Base-by-base conservation (phyloP, 1,139 yeast genomes). In the Trichomonascaceae sp. region DNA sequence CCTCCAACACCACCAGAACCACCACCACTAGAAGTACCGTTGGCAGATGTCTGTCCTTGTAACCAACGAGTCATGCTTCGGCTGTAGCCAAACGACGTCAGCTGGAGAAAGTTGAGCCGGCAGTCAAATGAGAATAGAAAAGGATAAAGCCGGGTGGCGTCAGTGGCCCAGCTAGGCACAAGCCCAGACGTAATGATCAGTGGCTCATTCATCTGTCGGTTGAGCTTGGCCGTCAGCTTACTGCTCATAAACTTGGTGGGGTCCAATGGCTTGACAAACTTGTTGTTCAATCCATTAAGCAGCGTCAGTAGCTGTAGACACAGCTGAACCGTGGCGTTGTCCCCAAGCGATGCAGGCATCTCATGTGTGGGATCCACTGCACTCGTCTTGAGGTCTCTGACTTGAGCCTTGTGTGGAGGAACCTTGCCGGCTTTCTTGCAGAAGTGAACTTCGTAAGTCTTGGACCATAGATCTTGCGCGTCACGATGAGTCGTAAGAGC, bases 61-160 rank as follows among this genome's bases (percentile, higher is more conserved):
- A n/a, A n/a, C 94, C 94, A 84, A 34, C 75, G 68, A 41, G 77
- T 78, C 42, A 89, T 79, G 32, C 82, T 62, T 39, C 97, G 67
- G 1, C 93, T 82, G 53, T 81, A 79, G 0, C 97, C 97, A 62
- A 82, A 87, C 0, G 97, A 85, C 0, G 95, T 82, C 4, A 89
- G 76, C 46, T 81, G 92, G 38, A 89, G 58, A 49, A 82, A 85
- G 43, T 74, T 71, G 30, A 80, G 65, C 40, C 97, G 67, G 0
- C 92, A 74, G 39, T 78, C 93, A 36, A 87, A 62, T 0, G 97
- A 96, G 51, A 82, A 84, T 34, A 89, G 55, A 47, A 87, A 89
- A 8, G 94, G 84, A 48, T 69, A 85, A 17, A 72, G 66, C 35
- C 77, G 67, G 0, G 93, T 76, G 11, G 84, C 60, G 41, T 72